Evolutionary conservation across 257 asterid species (phyloP).

Genomic region (Phtheirospermum japonicum): DNA sequence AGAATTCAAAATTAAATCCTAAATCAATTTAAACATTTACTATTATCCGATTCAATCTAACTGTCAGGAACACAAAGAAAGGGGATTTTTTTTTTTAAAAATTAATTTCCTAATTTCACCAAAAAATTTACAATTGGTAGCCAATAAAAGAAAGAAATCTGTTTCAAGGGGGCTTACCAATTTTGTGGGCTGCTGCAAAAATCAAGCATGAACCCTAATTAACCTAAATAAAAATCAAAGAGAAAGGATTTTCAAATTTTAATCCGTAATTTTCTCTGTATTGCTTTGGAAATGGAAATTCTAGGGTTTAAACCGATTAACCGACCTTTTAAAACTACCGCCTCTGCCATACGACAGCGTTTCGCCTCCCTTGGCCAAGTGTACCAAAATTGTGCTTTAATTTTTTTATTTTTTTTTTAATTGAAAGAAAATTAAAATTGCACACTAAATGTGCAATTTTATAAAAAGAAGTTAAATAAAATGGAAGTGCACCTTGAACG

Average conservation of each 20-base stretch:
- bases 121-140: neutral
- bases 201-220: too few species aligned
- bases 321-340: constrained; percentile 31
- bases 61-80: neutral
- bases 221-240: too few species aligned
- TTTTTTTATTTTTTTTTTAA: too few species aligned
- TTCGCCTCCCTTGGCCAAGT: too few species aligned
- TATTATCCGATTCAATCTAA: constrained; percentile 12
- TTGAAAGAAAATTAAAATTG: too few species aligned
- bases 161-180: constrained; percentile 28
- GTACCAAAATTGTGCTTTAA: too few species aligned
- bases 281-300: constrained; percentile 3
- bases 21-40: neutral
- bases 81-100: too few species aligned
- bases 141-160: neutral
- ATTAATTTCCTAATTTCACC: constrained; percentile 9
- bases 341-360: constrained; percentile 25
- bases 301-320: constrained; percentile 15
- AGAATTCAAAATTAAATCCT: neutral
- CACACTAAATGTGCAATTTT: too few species aligned
- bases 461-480: too few species aligned
- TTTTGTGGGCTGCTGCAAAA: constrained; percentile 29
- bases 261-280: too few species aligned
- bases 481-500: too few species aligned
- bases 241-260: too few species aligned